Conservation (phyloP, 2,329 filamentous ascomycete genomes). For the Cryphonectria radicalis region DNA sequence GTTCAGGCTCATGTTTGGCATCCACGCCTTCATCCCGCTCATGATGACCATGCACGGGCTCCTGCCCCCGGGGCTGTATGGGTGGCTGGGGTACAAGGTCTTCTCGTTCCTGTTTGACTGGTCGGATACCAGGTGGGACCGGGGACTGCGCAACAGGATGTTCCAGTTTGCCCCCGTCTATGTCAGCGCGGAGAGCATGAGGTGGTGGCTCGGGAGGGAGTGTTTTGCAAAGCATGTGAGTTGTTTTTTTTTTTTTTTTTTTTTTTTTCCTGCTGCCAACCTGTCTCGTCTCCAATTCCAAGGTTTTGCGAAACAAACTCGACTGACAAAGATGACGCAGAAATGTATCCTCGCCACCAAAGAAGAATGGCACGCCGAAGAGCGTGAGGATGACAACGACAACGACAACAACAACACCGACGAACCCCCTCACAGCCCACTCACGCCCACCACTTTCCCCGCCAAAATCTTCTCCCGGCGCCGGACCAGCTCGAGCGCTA, state of each 20-base stretch:
- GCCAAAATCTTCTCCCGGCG: conserved; percentile 16
- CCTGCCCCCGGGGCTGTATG: conserved; percentile 71
- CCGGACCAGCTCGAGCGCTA: conserved; percentile 18
- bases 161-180: conserved; percentile 94
- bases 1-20: conserved; percentile 85
- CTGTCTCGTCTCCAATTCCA: too few species aligned
- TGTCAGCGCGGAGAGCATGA: conserved; percentile 86
- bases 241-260: neutral
- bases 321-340: conserved; percentile 47
- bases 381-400: conserved; percentile 60
- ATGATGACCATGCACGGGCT: conserved; percentile 84
- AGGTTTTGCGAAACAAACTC: neutral
- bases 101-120: conserved; percentile 91
- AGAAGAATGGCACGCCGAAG: conserved; percentile 68
- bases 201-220: conserved; percentile 84
- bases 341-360: conserved; percentile 85
- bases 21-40: conserved; percentile 89
- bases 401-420: neutral
- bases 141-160: conserved; percentile 75
- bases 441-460: conserved; percentile 4
- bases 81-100: conserved; percentile 82
- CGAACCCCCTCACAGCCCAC: conserved; percentile 31
- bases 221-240: conserved; percentile 49
- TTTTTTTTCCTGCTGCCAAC: neutral
- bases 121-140: conserved; percentile 85